phyloP scores from a whole-genome alignment of 176 grass and related monocot genomes.

The Hordeum vulgare region MorexV3_pseudomolecules_assembly NC_058523.1:516233427-516233926 shows the following conservation, averaged over 20 bases:
- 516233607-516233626: neutral
- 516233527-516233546: neutral
- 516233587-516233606: neutral
- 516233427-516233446: no score
- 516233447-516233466: no score
- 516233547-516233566: neutral
- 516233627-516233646: neutral
- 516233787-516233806: no score
- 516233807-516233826: no score
- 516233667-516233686: neutral
- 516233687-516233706: neutral
- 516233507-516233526: neutral
- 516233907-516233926: no score
- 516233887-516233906: no score
- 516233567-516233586: neutral
- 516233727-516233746: neutral
- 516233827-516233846: no score
- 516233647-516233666: neutral
- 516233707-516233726: neutral
- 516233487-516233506: neutral
- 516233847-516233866: no score
- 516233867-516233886: no score
- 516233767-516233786: no score
- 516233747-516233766: neutral
- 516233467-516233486: no score